phyloP scores from a whole-genome alignment of 2,329 filamentous ascomycete species.

The Fusarium burgessii region DNA sequence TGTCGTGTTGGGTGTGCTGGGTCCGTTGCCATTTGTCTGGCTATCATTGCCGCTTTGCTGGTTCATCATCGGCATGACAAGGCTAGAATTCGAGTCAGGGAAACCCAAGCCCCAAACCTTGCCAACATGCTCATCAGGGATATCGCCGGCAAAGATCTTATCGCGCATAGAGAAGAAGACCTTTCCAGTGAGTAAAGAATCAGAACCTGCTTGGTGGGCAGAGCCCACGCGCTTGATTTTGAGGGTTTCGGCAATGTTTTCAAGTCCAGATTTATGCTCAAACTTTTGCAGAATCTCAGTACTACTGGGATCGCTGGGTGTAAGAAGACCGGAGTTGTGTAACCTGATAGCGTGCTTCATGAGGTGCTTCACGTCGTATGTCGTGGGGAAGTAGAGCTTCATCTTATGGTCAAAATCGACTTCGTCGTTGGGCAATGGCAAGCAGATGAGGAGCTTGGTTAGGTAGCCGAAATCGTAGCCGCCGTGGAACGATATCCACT shows the following conservation, averaged over 20 bases:
- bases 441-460: slow-evolving; percentile 90
- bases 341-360: slow-evolving; percentile 88
- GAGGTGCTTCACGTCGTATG: slow-evolving; percentile 97
- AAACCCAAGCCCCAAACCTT: slow-evolving; percentile 94
- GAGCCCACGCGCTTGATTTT: slow-evolving; percentile 89
- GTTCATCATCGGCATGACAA: slow-evolving; percentile 53
- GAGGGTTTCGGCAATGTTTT: slow-evolving; percentile 93
- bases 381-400: slow-evolving; percentile 90
- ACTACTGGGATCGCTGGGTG: slow-evolving; percentile 72
- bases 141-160: slow-evolving; percentile 85
- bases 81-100: slow-evolving; percentile 70
- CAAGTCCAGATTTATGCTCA: slow-evolving; percentile 90
- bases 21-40: slow-evolving; percentile 57
- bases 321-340: slow-evolving; percentile 72
- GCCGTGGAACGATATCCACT: slow-evolving; percentile 98
- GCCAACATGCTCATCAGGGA: slow-evolving; percentile 84
- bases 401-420: slow-evolving; percentile 89
- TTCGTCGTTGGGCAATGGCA: slow-evolving; percentile 88
- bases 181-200: slow-evolving; percentile 91
- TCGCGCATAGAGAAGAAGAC: slow-evolving; percentile 95
- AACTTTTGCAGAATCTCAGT: slow-evolving; percentile 84
- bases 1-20: slow-evolving; percentile 77
- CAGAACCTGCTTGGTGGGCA: slow-evolving; percentile 92
- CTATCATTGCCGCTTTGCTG: slow-evolving; percentile 51
- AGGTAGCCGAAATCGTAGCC: slow-evolving; percentile 99